Base-by-base conservation (phyloP, 768 basidiomycete genomes). In the Amanita inopinata region DNA sequence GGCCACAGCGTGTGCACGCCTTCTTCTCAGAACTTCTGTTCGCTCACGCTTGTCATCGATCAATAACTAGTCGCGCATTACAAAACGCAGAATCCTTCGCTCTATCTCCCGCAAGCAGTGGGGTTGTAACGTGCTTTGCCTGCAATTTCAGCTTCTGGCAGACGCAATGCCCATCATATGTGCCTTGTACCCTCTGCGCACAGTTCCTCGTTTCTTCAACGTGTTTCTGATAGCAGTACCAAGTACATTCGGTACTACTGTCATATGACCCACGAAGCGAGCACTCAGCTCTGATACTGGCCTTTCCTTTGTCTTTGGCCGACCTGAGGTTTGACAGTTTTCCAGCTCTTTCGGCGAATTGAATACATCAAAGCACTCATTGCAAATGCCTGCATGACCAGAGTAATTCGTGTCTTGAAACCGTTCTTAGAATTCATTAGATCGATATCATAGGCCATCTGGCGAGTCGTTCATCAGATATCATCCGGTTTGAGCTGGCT, bases 191-290 rank as follows among this genome's bases (percentile, higher is more conserved):
- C 30, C 40, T 39, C 38, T 39, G 30, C 38, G 38, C 31, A 31
- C 24, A 27, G 23, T 17, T 32, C 14, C 41, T 24, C 41, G 41
- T 42, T 42, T 42, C 22, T 32, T 42, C 41, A 42, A 42, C 41
- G 41, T 42, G 41, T 42, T 23, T 34, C 23, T 34, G 31, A 33
- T 32, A 28, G 25, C 30, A 34, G n/a, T 23, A 23, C 19, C 23
- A 25, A 34, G 14, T 27, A 19, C 15, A 17, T 14, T 24, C 23
- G 33, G 24, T 34, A 32, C n/a, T n/a, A 14, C 20, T 25, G 33
- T 25, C 41, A 34, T 42, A 18, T 11, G 23, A n/a, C 22, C 22
- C 20, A 18, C 20, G 38, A 28, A n/a, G n/a, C n/a, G n/a, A n/a
- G n/a, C n/a, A n/a, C n/a, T n/a, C n/a, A n/a, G n/a, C n/a, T n/a